Base-by-base conservation (phyloP, 2,329 filamentous ascomycete species). In the Nigrospora osmanthi region DNA sequence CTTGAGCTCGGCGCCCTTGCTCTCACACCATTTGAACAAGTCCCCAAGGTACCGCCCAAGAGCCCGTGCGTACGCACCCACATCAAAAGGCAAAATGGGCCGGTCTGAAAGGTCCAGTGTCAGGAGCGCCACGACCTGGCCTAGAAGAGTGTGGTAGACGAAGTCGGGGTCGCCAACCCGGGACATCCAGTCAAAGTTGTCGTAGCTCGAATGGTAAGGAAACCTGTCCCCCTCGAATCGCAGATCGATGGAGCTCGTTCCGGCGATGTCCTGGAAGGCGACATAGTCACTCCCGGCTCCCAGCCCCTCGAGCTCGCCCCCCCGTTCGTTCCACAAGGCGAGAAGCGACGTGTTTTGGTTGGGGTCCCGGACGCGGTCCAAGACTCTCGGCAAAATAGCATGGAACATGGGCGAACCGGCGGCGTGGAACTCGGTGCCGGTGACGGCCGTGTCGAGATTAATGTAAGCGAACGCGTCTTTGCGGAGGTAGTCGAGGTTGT, bases 221-320 rank as follows among this genome's bases (percentile, higher is more conserved):
- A 77, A 85, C 11, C 70, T 64, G 9, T 76, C 70, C 38, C 85
- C 86, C 34, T 70, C 57, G 58, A 98, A 97, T 28, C 80, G 76
- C 52, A 98, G 79, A 61, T 97, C 89, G 45, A 98, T 72, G 11
- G 87, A 90, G 38, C 89, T 91, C 9, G 83, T 89, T 43, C 93
- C 93, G 1, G 88, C 89, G 42, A 97, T 87, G 60, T 91, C 80
- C 64, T 95, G 91, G 63, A 97, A 98, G 2, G 89, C 81, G 3
- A 89, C 85, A 56, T 88, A 93, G 64, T 97, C 93, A 53, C 88
- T 85, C 11, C 78, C 83, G 5, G 81, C 82, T 12, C 83, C 88
- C 0, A 94, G 73, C 2, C 80, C 78, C 38, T 82, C 80, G 1
- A 97, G 70, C 30, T 76, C 68, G 17, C 67, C 73, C 13, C 76